phyloP scores from a whole-genome alignment of 1,284 basidiomycete species.

The Apiotrichum porosum region DNA sequence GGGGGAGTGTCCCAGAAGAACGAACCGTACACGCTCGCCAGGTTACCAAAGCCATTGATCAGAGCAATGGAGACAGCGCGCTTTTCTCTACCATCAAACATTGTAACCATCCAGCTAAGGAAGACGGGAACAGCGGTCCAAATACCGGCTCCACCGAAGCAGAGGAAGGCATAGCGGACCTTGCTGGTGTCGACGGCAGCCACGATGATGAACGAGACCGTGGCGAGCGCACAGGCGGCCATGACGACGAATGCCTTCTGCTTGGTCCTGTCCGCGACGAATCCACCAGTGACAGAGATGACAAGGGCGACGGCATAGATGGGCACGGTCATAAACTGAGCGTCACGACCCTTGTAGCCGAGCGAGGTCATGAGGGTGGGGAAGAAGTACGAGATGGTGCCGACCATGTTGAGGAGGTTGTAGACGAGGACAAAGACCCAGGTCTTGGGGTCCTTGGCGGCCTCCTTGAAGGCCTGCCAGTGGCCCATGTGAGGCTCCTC shows the following conservation, averaged over 20 bases:
- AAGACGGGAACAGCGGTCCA: conserved; percentile 45
- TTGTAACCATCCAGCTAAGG: conserved; percentile 45
- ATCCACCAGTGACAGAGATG: conserved; percentile 37
- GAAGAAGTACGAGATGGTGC: conserved; percentile 49
- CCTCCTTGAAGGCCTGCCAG: conserved; percentile 24
- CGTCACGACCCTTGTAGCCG: conserved; percentile 39
- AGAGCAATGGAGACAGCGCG: conserved; percentile 45
- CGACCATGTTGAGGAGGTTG: conserved; percentile 41
- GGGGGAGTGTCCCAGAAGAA: conserved; percentile 47
- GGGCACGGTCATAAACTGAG: conserved; percentile 50
- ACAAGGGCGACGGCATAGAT: conserved; percentile 48
- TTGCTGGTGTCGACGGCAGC: conserved; percentile 32
- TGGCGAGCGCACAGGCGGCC: conserved; percentile 22
- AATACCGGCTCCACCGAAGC: conserved; percentile 45
- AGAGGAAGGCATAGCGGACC: conserved; percentile 46
- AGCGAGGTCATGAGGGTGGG: conserved; percentile 42
- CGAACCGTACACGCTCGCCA: conserved; percentile 42
- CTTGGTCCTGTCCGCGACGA: conserved; percentile 39
- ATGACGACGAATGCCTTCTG: conserved; percentile 45
- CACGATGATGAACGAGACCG: conserved; percentile 41
- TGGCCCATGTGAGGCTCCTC: conserved; percentile 23
- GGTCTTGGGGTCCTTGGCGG: conserved; percentile 34
- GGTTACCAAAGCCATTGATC: conserved; percentile 45
- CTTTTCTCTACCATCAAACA: conserved; percentile 44
- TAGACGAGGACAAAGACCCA: conserved; percentile 31